Percentiles rank a stretch among this genome's conserved stretches.
Evolutionary conservation across 108 stramenopile genomes (phyloP).

Genomic region (Cyclotella choctawhatcheeana): DNA sequence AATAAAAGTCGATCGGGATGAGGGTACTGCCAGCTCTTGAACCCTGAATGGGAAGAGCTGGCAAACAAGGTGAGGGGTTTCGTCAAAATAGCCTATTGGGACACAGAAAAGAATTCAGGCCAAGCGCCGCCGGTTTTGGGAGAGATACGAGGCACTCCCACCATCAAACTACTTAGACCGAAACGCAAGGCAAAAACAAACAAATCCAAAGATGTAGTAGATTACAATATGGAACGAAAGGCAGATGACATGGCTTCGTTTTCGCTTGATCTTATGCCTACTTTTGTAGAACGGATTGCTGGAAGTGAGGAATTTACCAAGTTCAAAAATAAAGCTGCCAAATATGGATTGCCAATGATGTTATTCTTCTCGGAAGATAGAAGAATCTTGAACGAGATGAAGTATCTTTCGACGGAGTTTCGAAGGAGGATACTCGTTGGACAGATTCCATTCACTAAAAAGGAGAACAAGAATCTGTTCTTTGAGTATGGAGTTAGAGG

Average conservation of each 20-base stretch:
- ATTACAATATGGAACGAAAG: slow-evolving; percentile 71
- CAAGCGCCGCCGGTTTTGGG: slow-evolving; percentile 61
- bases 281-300: slow-evolving; percentile 56
- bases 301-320: slow-evolving; percentile 51
- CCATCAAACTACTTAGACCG: slow-evolving; percentile 63
- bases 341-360: slow-evolving; percentile 60
- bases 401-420: slow-evolving; percentile 66
- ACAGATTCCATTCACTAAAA: slow-evolving; percentile 60
- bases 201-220: slow-evolving; percentile 61
- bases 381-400: slow-evolving; percentile 53
- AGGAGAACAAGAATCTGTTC: slow-evolving; percentile 54
- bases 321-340: slow-evolving; percentile 51
- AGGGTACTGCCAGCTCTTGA: slow-evolving; percentile 80
- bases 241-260: slow-evolving; percentile 63
- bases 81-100: slow-evolving; percentile 76
- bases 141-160: slow-evolving; percentile 68
- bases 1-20: slow-evolving; percentile 56
- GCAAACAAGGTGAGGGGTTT: slow-evolving; percentile 56
- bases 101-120: slow-evolving; percentile 60
- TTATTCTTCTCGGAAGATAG: slow-evolving; percentile 62
- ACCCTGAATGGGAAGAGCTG: slow-evolving; percentile 76
- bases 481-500: slow-evolving; percentile 52
- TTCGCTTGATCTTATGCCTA: slow-evolving; percentile 63
- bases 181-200: slow-evolving; percentile 62
- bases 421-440: slow-evolving; percentile 61